Percentiles rank a stretch among this genome's conserved stretches.
Conservation (phyloP, 139 green algal genomes). For the Ulvella scutata region DNA sequence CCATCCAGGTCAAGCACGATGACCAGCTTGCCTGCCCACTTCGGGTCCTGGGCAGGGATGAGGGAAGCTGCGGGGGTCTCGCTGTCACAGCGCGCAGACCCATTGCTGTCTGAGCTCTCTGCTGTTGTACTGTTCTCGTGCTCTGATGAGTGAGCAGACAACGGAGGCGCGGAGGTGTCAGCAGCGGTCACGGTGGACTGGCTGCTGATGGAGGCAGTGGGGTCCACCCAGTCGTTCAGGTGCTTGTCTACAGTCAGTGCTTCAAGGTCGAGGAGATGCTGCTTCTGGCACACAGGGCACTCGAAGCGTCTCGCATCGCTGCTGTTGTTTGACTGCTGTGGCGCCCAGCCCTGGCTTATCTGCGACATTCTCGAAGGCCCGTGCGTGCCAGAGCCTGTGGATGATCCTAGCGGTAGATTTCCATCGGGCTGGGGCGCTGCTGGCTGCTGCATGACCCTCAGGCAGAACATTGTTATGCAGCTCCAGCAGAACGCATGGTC, state of each 20-base stretch:
- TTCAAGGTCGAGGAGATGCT: slow-evolving; percentile 55
- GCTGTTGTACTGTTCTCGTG: background rate
- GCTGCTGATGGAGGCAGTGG: slow-evolving; percentile 1
- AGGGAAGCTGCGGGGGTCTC: slow-evolving; percentile 1
- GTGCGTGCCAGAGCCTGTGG: background rate
- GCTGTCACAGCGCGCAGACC: background rate
- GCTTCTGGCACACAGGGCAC: slow-evolving; percentile 64
- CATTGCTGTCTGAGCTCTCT: background rate
- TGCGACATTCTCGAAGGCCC: slow-evolving; percentile 10
- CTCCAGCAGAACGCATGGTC: slow-evolving; percentile 72
- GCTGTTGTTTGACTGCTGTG: background rate
- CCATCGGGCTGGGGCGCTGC: background rate
- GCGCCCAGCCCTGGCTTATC: background rate
- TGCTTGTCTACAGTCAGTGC: slow-evolving; percentile 48
- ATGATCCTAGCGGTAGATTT: background rate
- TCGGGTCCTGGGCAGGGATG: slow-evolving; percentile 15
- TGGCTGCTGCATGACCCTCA: background rate
- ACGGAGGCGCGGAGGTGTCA: background rate
- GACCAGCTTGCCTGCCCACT: slow-evolving; percentile 28
- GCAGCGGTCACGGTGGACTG: background rate
- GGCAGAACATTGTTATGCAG: slow-evolving; percentile 22
- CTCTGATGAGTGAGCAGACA: background rate
- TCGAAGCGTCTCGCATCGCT: slow-evolving; percentile 26
- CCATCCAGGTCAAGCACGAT: slow-evolving; percentile 82
- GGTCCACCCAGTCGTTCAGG: slow-evolving; percentile 42